A percentile compares a stretch with the other conserved stretches of the same genome.
Evolutionary conservation across 371 early-diverging fungal genomes (phyloP).

Genomic region (Mucor indicus): DNA sequence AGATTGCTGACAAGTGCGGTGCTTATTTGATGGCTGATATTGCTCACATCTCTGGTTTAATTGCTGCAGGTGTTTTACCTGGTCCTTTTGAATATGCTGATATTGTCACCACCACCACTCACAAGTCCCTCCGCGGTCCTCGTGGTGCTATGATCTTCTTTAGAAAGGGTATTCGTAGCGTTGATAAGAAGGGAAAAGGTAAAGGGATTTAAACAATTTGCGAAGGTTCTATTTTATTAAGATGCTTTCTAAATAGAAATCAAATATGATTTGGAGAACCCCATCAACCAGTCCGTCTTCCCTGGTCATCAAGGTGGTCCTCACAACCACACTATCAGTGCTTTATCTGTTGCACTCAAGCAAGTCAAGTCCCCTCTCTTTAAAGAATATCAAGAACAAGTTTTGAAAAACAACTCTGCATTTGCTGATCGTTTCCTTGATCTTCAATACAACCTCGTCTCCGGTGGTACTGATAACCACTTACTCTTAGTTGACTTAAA

Average conservation of each 20-base stretch:
- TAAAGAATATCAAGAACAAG: constrained; percentile 89
- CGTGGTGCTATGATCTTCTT: constrained; percentile 98
- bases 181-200: constrained; percentile 84
- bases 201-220: neutral
- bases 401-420: constrained; percentile 85
- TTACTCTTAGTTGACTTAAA: constrained; percentile 86
- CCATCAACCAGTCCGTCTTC: constrained; percentile 97
- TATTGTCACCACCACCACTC: constrained; percentile 99
- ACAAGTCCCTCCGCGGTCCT: constrained; percentile 99
- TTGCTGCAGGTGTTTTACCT: constrained; percentile 87
- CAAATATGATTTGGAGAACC: constrained; percentile 85
- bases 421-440: constrained; percentile 76
- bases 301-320: constrained; percentile 99
- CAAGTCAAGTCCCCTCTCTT: constrained; percentile 84
- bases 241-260: constrained; percentile 45
- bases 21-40: constrained; percentile 98
- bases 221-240: neutral
- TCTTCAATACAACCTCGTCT: constrained; percentile 82
- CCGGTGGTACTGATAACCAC: constrained; percentile 96
- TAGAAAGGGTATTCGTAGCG: constrained; percentile 84
- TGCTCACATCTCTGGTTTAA: constrained; percentile 95
- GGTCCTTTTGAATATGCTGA: constrained; percentile 96
- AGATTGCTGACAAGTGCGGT: constrained; percentile 82
- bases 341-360: constrained; percentile 95
- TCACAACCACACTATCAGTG: constrained; percentile 99